phyloP scores from a whole-genome alignment of 345 rosid genomes.

The Brassica juncea region DNA sequence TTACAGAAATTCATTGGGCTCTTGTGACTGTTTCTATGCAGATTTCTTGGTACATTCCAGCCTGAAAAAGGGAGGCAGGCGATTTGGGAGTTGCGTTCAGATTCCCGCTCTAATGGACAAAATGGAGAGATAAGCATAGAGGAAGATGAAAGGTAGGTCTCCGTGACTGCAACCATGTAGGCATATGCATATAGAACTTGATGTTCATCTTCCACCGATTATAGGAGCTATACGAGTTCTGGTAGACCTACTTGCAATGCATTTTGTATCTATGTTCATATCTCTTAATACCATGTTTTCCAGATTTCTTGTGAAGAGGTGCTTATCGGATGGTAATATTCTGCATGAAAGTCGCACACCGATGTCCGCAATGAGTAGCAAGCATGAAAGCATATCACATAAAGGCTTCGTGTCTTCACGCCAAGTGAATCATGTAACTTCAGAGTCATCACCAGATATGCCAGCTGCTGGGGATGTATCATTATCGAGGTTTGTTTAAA shows the following conservation, averaged over 20 bases:
- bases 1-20: conserved; percentile 6
- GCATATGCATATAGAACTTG: neutral
- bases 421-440: conserved; percentile 51
- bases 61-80: conserved; percentile 75
- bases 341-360: conserved; percentile 53
- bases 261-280: conserved; percentile 10
- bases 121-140: conserved; percentile 59
- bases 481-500: conserved; percentile 65
- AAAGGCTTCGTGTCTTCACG: conserved; percentile 48
- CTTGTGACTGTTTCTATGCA: conserved; percentile 39
- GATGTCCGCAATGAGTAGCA: conserved; percentile 49
- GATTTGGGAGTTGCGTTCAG: conserved; percentile 77
- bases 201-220: conserved; percentile 7
- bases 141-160: conserved; percentile 67
- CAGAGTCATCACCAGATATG: conserved; percentile 90
- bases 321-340: conserved; percentile 91
- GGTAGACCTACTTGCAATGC: neutral
- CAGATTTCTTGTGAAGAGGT: conserved; percentile 80
- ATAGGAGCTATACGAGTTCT: neutral
- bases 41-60: conserved; percentile 92
- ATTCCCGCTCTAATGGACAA: conserved; percentile 54
- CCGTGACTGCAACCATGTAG: conserved; percentile 32
- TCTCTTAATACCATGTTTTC: conserved; percentile 28
- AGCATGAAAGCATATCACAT: conserved; percentile 50
- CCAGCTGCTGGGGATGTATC: conserved; percentile 71